Base-by-base conservation (phyloP, 345 rosid species). In the Mallotus nudiflorus region DNA sequence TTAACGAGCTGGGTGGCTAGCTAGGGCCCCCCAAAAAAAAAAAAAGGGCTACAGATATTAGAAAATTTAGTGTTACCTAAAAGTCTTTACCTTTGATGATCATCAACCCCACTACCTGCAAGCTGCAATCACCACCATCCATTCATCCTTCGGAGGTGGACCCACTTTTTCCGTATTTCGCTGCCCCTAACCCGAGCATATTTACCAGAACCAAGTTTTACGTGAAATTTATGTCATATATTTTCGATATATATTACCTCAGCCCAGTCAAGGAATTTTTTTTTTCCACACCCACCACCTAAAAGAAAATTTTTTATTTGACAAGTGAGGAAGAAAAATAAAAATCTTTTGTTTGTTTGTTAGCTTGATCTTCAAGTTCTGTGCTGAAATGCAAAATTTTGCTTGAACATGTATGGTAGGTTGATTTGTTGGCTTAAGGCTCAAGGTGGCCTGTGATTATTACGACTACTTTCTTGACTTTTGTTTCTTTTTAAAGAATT, bases 61-160 rank as follows among this genome's bases (percentile, higher is more conserved):
- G n/a, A 51, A 18, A n/a, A n/a, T n/a, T 1, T 8, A 9, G 24
- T 51, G 25, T 5, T 27, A 53, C 58, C 58, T 53, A 50, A 50
- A 18, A 42, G 53, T 68, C 53, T 68, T 54, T 19, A 62, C 28
- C 24, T 33, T 40, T 54, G 71, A 19, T 54, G 11, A 66, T 66
- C 31, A 66, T 66, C 31, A 50, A 66, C 5, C 28, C 45, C 31
- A 18, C 1, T 22, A 15, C 22, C 5, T 25, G 3, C 3, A 0
- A 25, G 12, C 19, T 35, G 19, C 27, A 39, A 27, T 37, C 71
- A 25, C 19, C 60, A 28, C 27, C 52, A 27, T 37, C 71, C 18
- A n/a, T 20, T 7, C 52, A 42, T 20, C 9, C 29, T 14, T 49
- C 1, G 5, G 6, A n/a, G 9, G 3, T 18, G 24, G 54, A 18